Base-by-base conservation (phyloP, 441 rosid species). In the Gossypium aridum region DNA sequence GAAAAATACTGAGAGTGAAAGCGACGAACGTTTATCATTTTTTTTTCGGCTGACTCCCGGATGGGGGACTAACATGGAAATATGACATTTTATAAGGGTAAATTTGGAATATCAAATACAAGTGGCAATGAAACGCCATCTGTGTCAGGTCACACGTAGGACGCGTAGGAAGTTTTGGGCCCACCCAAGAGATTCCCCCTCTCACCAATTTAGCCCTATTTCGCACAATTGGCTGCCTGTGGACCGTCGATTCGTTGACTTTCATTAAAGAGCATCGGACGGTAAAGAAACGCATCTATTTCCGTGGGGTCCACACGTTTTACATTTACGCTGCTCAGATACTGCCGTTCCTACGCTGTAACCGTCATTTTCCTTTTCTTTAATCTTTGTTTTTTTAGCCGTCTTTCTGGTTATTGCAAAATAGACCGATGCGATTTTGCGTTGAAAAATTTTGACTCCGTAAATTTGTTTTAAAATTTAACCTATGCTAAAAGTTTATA, bases 21-120 rank as follows among this genome's bases (percentile, higher is more conserved):
- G 79, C 47, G 84, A 83, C 82, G 80, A 83, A 80, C 82, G 55
- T 77, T 73, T 77, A 73, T 73, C 17, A 31, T 31, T 31, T 28
- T 28, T 28, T 34, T 34, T 34, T 34, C 39, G 39, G 39, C 39
- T 49, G 37, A 49, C 3, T 37, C 22, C 61, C 37, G 74, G 57
- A 60, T 57, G 69, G 54, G 70, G 75, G 49, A 23, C 37, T 4
- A 4, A 3, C 2, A 5, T 9, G 47, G 39, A 23, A 77, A 17
- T 57, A 43, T 25, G 26, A 56, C 53, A 60, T 71, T 69, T 47
- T 53, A 25, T 54, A 74, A 54, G 61, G 67, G 45, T 56, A 76
- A 67, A 71, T 66, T 69, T 54, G 17, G 28, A 71, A 61, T 23
- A 16, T 0, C 0, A 62, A 70, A 73, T 26, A 79, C 80, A 71